Evolutionary conservation across 352 stramenopile species (phyloP), one percentile per base, ranked within the genome.

Genomic region (Chrysophaeum taylorii): DNA sequence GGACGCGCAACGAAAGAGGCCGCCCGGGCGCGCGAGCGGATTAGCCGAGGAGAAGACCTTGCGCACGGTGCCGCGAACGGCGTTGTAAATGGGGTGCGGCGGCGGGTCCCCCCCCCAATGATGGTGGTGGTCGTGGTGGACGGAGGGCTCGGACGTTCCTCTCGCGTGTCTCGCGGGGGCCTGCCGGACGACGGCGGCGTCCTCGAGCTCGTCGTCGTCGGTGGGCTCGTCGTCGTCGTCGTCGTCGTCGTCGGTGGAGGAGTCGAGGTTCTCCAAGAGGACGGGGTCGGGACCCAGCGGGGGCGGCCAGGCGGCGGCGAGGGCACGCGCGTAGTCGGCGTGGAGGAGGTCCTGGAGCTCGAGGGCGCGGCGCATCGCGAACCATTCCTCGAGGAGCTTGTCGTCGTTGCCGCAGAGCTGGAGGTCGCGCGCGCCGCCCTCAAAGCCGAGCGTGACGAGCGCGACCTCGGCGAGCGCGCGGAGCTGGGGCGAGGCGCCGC

Each of bases 341-440:
- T 68, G n/a, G 0, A 63, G 31, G 7, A 9, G 21, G 9, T 14
- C 18, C 36, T 71, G 67, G 2, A 39, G 18, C 23, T 71, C 67
- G 12, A 71, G 33, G 29, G 12, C n/a, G 5, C 38, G 21, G 37
- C 60, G 33, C 25, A 71, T 64, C 33, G 25, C 39, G 23, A 61
- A 66, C 45, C 45, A 71, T 36, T 71, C 67, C 21, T 53, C n/a
- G 14, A 71, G 50, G 25, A 71, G 35, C 9, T 50, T 33, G 4
- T 29, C 48, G 50, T 71, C 67, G 50, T 71, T 71, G 48, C 67
- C 67, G 45, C 67, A 71, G 27, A 71, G 43, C 29, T 71, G 45
- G 9, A 71, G 36, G 21, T 61, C 67, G 33, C 36, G 37, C 9
- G 67, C 53, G 4, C 67, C 67, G 33, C 67, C 67, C 15, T 71